Conservation (phyloP, 495 filamentous ascomycete species). For the Halenospora varia region DNA sequence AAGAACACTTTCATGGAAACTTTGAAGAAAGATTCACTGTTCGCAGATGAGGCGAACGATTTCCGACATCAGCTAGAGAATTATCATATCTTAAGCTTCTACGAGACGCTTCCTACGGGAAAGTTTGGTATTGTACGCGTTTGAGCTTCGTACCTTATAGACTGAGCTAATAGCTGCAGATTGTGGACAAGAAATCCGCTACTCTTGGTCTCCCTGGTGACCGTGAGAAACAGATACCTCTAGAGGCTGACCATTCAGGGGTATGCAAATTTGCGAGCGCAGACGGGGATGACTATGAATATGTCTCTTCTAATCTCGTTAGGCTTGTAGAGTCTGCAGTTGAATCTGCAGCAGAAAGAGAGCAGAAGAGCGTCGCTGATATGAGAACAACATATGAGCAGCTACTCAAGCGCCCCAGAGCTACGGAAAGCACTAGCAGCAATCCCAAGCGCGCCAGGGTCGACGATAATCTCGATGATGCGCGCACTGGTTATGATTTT, state of each 20-base stretch:
- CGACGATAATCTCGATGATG: no score
- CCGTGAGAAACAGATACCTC: neutral
- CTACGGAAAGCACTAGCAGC: no score
- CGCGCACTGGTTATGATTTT: no score
- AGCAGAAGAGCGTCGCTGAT: no score
- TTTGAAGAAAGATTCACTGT: neutral
- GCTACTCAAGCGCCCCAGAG: no score
- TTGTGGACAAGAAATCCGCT: neutral
- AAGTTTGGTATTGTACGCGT: neutral
- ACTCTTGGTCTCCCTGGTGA: neutral
- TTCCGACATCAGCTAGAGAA: neutral
- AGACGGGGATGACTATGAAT: neutral
- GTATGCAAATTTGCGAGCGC: neutral
- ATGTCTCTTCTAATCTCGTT: no score
- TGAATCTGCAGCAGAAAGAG: no score
- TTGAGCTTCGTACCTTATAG: neutral
- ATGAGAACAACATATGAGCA: no score
- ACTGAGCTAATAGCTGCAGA: neutral
- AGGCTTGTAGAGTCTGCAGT: no score
- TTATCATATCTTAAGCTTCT: neutral
- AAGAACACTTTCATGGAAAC: neutral
- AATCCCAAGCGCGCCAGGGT: no score
- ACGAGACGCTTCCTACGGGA: neutral
- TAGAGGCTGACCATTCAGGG: neutral
- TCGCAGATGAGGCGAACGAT: neutral